These are phyloP conservation scores for Amanita jacksonii DNA, from an alignment of 768 basidiomycete species.

Conservation along the genomic window DNA sequence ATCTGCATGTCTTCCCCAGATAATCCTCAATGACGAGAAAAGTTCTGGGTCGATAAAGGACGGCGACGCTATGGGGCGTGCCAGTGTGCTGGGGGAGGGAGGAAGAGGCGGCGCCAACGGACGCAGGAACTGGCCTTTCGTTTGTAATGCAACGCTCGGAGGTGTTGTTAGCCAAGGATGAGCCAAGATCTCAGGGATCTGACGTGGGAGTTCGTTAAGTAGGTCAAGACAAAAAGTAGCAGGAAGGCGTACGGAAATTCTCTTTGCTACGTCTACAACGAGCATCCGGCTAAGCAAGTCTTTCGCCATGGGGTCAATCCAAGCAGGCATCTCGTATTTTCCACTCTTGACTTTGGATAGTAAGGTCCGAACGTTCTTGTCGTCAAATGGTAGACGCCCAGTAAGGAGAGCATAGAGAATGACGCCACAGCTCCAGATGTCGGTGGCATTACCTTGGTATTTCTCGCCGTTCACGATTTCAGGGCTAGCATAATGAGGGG, in stretches of 20 bases:
- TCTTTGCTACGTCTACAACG: constrained; percentile 66
- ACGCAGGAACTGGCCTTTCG: constrained; percentile 16
- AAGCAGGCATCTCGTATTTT: constrained; percentile 73
- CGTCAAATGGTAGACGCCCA: constrained; percentile 89
- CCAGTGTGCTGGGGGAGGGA: constrained; percentile 60
- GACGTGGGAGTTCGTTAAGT: background rate
- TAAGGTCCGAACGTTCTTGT: constrained; percentile 71
- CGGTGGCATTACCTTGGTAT: constrained; percentile 84
- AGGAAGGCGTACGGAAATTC: constrained; percentile 65
- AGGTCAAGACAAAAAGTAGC: constrained; percentile 4
- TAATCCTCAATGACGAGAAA: constrained; percentile 67
- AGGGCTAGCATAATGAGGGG: constrained; percentile 94
- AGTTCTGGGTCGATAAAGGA: constrained; percentile 70
- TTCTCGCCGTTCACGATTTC: constrained; percentile 90
- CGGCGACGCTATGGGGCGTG: constrained; percentile 57
- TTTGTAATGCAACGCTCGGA: constrained; percentile 33
- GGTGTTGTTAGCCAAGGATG: constrained; percentile 75
- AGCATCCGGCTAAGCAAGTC: constrained; percentile 85
- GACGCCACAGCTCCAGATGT: constrained; percentile 96
- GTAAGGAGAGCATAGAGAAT: constrained; percentile 87
- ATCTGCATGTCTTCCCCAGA: constrained; percentile 75
- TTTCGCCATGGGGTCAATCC: constrained; percentile 74
- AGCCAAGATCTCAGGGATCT: constrained; percentile 80
- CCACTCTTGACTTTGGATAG: constrained; percentile 83
- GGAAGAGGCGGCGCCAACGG: constrained; percentile 31